These are phyloP conservation scores for Fusarium vanettenii DNA, from an alignment of 2,329 filamentous ascomycete species.

Conservation along the genomic window DNA sequence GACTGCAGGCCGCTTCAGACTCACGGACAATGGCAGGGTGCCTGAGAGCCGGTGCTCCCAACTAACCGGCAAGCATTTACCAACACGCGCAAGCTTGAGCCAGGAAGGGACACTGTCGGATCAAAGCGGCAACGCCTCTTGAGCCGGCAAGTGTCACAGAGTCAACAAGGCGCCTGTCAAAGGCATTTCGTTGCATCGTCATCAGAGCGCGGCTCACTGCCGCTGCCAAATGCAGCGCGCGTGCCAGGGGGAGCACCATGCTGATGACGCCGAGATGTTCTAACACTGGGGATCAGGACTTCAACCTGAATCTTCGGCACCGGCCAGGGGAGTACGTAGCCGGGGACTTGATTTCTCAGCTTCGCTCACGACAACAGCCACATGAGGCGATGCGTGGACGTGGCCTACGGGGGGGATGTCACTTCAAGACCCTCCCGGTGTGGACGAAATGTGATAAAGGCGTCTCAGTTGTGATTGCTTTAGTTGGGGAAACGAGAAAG, in stretches of 20 bases:
- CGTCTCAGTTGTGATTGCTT: conserved; percentile 32
- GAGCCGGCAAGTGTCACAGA: conserved; percentile 1
- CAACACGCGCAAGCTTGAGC: conserved; percentile 1
- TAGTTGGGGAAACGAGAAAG: conserved; percentile 40
- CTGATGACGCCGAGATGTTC: background rate
- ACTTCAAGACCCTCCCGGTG: background rate
- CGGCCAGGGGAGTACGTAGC: background rate
- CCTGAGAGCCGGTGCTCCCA: background rate
- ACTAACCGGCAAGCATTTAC: background rate
- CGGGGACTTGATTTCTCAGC: background rate
- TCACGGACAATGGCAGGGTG: conserved; percentile 24
- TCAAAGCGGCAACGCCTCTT: conserved; percentile 24
- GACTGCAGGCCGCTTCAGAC: conserved; percentile 25
- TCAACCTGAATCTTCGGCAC: conserved; percentile 7
- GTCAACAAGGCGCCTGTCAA: conserved; percentile 13
- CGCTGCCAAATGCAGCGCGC: conserved; percentile 1
- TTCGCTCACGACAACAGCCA: conserved; percentile 12
- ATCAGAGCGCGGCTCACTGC: background rate
- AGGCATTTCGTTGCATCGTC: background rate
- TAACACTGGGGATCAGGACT: background rate
- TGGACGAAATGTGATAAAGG: conserved; percentile 26
- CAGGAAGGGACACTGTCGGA: conserved; percentile 11
- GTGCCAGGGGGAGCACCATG: conserved; percentile 12
- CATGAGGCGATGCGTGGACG: conserved; percentile 5
- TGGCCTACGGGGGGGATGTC: conserved; percentile 1